These are phyloP conservation scores for Suillus tomentosus DNA, from an alignment of 768 basidiomycete species.

Conservation along the genomic window DNA sequence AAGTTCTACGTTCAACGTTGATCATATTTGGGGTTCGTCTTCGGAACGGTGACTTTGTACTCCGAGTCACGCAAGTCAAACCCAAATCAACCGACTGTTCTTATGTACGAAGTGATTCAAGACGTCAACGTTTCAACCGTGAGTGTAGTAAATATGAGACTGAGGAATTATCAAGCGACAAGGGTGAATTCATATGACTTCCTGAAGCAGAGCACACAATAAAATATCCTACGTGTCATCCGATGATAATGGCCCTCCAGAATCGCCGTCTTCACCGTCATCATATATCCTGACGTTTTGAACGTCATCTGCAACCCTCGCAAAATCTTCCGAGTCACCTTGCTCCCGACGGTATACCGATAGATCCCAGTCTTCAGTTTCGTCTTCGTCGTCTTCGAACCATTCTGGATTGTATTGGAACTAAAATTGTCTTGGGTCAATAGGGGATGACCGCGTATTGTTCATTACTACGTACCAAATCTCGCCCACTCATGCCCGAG, in stretches of 20 bases:
- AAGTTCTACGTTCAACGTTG: neutral
- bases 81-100: neutral
- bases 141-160: neutral
- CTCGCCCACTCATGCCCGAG: constrained; percentile 92
- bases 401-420: constrained; percentile 97
- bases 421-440: constrained; percentile 38
- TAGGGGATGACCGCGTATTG: constrained; percentile 5
- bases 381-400: constrained; percentile 78
- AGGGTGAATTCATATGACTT: constrained; percentile 3
- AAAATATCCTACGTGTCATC: constrained; percentile 7
- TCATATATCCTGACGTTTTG: constrained; percentile 24
- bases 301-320: constrained; percentile 17
- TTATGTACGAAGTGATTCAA: constrained; percentile 2
- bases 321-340: constrained; percentile 41
- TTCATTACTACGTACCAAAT: constrained; percentile 62
- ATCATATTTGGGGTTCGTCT: neutral
- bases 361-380: constrained; percentile 53
- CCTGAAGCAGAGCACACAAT: constrained; percentile 10
- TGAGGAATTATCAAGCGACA: neutral
- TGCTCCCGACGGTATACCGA: constrained; percentile 48
- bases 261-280: constrained; percentile 13
- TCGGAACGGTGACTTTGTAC: neutral
- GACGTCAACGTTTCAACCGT: neutral
- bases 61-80: constrained; percentile 2
- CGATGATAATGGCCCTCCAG: neutral